Percentiles rank a stretch among this genome's conserved stretches.
These are phyloP conservation scores for Fraxinus greggii DNA, from an alignment of 305 asterid species.

Conservation along the genomic window DNA sequence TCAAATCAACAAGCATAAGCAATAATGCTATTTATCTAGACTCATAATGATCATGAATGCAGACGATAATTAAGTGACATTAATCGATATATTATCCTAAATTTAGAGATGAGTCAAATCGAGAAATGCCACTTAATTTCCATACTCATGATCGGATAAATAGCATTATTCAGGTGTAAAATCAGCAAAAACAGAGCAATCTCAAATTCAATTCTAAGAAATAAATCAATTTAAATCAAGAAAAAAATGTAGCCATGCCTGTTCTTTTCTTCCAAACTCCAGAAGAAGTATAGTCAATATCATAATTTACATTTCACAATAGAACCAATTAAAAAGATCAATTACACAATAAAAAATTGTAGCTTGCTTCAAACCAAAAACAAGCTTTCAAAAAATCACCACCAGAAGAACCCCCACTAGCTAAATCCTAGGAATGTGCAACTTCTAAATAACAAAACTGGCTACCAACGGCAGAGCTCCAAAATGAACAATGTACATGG, in stretches of 20 bases:
- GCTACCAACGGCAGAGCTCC: background rate
- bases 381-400: background rate
- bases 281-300: background rate
- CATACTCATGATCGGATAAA: background rate
- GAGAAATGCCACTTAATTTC: background rate
- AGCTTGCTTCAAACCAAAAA: background rate
- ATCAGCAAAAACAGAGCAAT: background rate
- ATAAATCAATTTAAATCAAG: background rate
- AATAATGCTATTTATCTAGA: background rate
- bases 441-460: background rate
- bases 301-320: background rate
- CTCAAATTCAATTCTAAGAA: background rate
- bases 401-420: background rate
- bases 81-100: background rate
- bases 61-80: background rate
- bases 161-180: background rate
- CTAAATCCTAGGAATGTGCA: constrained; percentile 2
- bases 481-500: constrained; percentile 26
- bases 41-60: background rate
- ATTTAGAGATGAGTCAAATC: background rate
- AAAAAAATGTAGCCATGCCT: background rate
- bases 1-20: background rate
- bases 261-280: background rate
- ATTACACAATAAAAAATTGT: background rate
- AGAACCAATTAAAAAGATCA: background rate